Evolutionary conservation across 768 basidiomycete species (phyloP).

Genomic region (Galerina sulciceps): DNA sequence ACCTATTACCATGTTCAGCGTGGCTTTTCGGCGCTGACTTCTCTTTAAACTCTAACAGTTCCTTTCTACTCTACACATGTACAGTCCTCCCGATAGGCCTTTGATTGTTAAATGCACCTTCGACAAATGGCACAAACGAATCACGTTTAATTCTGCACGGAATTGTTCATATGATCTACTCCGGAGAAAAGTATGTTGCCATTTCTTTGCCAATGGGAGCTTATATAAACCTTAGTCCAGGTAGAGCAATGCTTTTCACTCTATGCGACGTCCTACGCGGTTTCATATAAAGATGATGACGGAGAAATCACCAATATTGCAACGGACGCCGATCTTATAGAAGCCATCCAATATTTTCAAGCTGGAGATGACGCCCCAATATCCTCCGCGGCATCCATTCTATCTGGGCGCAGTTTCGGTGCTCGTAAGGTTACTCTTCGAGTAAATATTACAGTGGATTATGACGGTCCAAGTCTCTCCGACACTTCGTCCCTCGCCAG

Average conservation of each 20-base stretch:
- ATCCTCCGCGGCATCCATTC: conserved; percentile 75
- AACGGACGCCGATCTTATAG: conserved; percentile 76
- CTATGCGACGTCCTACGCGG: conserved; percentile 66
- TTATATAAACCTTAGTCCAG: conserved; percentile 41
- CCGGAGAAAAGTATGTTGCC: conserved; percentile 64
- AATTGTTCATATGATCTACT: conserved; percentile 81
- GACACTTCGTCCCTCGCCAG: conserved; percentile 86
- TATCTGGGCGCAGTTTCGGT: conserved; percentile 71
- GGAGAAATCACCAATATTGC: conserved; percentile 74
- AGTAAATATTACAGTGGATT: conserved; percentile 81
- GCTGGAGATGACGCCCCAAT: conserved; percentile 76
- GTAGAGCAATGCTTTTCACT: conserved; percentile 86
- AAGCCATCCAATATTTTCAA: conserved; percentile 88
- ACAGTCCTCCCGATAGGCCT: conserved; percentile 69
- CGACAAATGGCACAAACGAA: conserved; percentile 73
- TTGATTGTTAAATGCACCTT: conserved; percentile 85
- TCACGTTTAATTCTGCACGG: conserved; percentile 78
- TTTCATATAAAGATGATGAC: conserved; percentile 90
- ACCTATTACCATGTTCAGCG: conserved; percentile 1
- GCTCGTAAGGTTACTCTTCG: conserved; percentile 76
- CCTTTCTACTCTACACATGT: conserved; percentile 25
- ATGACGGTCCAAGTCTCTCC: conserved; percentile 89
- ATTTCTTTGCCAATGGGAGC: conserved; percentile 1
- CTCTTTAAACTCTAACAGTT: neutral
- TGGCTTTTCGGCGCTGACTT: conserved; percentile 8